Evolutionary conservation across 805 yeast genomes (phyloP), one percentile per base, ranked within the genome.

Genomic region (Komagataella kurtzmanii): DNA sequence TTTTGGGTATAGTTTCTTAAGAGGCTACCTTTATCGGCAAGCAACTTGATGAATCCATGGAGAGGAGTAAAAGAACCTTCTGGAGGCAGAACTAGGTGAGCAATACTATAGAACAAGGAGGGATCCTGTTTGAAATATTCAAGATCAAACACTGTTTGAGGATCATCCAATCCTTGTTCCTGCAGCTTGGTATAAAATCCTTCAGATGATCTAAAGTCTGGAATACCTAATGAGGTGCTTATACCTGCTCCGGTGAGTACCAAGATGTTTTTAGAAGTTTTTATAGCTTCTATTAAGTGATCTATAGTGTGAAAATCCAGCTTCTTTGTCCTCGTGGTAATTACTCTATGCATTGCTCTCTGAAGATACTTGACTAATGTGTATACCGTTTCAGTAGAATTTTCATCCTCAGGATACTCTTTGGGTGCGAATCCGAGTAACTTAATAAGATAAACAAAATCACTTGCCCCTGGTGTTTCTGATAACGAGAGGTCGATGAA

Each of bases 181-280:
- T 75, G 73, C 57, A 90, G 74, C 59, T 76, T 77, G 1, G 87
- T 74, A 65, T 89, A 89, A 51, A 89, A 76, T 49, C 97, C 97
- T 56, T 82, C 74, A n/a, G 87, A 80, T 0, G 96, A 88, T 62
- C 97, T 75, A 67, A 89, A 88, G 67, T 88, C 97, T 0, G 97
- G 97, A 51, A 88, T 89, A 6, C 97, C 97, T 51, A 88, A 67
- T 1, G 88, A 80, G 2, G 97, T 88, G 43, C 95, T 85, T 51
- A 89, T 88, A 21, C 97, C 97, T 0, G 97, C 97, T 14, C 97
- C 97, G 0, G 96, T 87, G 19, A 89, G 64, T 0, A 89, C 89
- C 53, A 90, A 60, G 8, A 89, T 74, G 45, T 79, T 82, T 12
- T 73, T 61, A 0, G 93, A 78, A 6, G 67, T 68, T n/a, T 69